These are phyloP conservation scores for Sisymbrium irio DNA, from an alignment of 345 rosid genomes.

Conservation along the genomic window DNA sequence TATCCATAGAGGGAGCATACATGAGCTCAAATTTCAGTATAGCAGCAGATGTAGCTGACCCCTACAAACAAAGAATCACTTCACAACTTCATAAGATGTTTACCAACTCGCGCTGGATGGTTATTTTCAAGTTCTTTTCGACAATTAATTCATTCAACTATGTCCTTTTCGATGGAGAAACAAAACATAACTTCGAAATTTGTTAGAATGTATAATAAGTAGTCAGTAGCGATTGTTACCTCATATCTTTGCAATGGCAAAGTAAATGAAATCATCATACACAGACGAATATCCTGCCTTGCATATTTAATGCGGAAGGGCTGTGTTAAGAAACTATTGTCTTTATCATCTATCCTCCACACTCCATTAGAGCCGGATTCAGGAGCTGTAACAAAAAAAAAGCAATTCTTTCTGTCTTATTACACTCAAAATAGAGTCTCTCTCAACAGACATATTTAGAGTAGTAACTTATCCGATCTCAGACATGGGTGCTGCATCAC, in stretches of 20 bases:
- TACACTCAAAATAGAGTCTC: background rate
- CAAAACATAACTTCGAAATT: background rate
- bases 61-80: conserved; percentile 43
- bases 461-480: background rate
- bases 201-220: background rate
- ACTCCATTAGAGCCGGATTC: conserved; percentile 65
- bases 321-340: conserved; percentile 82
- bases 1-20: conserved; percentile 63
- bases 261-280: conserved; percentile 72
- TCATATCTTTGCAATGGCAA: conserved; percentile 52
- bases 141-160: background rate
- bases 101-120: background rate
- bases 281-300: conserved; percentile 82
- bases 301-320: conserved; percentile 89
- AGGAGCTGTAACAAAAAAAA: conserved; percentile 47
- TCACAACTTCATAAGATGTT: background rate
- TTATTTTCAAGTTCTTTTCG: background rate
- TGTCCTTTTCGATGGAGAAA: background rate
- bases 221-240: conserved; percentile 43
- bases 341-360: conserved; percentile 84
- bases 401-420: background rate
- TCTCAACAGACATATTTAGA: background rate
- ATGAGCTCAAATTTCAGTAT: conserved; percentile 90
- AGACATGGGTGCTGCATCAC: background rate
- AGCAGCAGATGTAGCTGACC: conserved; percentile 67